A percentile compares a stretch with the other conserved stretches of the same genome.
These are phyloP conservation scores for Periconia digitata DNA, from an alignment of 2,329 filamentous ascomycete species.

Conservation along the genomic window DNA sequence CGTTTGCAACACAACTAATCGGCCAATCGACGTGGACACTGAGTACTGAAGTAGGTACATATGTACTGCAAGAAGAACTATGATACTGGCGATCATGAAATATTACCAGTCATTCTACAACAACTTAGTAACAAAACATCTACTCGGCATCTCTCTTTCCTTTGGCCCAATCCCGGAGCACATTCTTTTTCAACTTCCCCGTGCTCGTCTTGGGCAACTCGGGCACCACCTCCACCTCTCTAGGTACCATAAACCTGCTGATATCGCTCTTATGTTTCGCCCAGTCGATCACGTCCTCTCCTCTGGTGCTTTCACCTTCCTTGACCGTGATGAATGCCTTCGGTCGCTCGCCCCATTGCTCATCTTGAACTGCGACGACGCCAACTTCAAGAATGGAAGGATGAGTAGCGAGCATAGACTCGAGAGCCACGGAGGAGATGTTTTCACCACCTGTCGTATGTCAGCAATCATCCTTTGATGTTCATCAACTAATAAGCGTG, in stretches of 20 bases:
- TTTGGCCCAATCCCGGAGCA: constrained; percentile 83
- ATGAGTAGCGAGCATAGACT: constrained; percentile 85
- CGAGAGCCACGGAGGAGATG: constrained; percentile 89
- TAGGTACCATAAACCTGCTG: constrained; percentile 84
- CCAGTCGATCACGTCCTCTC: constrained; percentile 79
- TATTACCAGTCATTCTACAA: too few relatives aligned
- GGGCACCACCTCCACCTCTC: constrained; percentile 73
- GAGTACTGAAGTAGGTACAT: too few relatives aligned
- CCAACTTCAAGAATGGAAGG: constrained; percentile 88
- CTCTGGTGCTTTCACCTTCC: constrained; percentile 55
- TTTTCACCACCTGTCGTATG: constrained; percentile 79
- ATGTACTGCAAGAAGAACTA: too few relatives aligned
- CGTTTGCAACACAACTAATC: too few relatives aligned
- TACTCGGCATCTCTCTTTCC: constrained; percentile 42
- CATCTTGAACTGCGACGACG: constrained; percentile 83
- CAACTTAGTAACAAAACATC: background rate
- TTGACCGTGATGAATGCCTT: constrained; percentile 90
- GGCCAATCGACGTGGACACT: too few relatives aligned
- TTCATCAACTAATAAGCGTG: background rate
- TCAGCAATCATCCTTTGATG: background rate
- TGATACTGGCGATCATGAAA: too few relatives aligned
- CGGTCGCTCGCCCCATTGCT: constrained; percentile 93
- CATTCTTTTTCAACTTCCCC: constrained; percentile 95
- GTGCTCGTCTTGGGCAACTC: constrained; percentile 97
- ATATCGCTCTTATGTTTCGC: constrained; percentile 78